A percentile compares a stretch with the other conserved stretches of the same genome.
phyloP scores from a whole-genome alignment of 78 protist species.

The Planoprotostelium fungivorum region DNA sequence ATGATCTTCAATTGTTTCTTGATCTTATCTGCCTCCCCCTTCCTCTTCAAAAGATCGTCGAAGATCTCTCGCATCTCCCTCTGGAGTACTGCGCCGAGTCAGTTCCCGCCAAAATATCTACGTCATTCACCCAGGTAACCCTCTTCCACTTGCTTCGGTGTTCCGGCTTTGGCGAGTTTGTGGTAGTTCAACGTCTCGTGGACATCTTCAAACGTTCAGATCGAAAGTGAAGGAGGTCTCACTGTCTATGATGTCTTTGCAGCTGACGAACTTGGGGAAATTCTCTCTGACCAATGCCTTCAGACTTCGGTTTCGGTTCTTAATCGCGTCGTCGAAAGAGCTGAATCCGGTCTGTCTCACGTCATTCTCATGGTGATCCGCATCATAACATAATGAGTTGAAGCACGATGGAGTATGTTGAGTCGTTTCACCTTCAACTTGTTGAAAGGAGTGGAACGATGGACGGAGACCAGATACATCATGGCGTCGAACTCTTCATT shows the following conservation, averaged over 20 bases:
- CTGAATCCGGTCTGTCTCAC: neutral
- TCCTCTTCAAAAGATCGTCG: neutral
- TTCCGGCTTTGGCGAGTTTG: neutral
- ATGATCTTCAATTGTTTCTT: neutral
- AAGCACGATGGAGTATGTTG: no score
- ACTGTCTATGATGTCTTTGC: neutral
- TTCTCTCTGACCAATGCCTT: neutral
- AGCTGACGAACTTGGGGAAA: neutral
- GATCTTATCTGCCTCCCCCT: neutral
- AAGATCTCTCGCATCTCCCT: neutral
- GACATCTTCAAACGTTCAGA: neutral
- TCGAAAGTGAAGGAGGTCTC: neutral
- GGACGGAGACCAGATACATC: neutral
- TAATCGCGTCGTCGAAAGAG: neutral
- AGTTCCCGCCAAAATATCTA: no score
- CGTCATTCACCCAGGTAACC: neutral
- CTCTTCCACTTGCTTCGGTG: neutral
- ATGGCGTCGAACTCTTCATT: neutral
- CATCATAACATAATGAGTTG: no score
- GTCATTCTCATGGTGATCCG: no score
- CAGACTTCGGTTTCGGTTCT: neutral
- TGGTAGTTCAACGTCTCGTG: neutral
- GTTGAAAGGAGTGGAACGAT: neutral
- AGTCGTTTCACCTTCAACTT: neutral
- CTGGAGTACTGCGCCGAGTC: neutral